Conservation (phyloP, 176 grass and related monocot genomes). For the Themeda triandra region DNA sequence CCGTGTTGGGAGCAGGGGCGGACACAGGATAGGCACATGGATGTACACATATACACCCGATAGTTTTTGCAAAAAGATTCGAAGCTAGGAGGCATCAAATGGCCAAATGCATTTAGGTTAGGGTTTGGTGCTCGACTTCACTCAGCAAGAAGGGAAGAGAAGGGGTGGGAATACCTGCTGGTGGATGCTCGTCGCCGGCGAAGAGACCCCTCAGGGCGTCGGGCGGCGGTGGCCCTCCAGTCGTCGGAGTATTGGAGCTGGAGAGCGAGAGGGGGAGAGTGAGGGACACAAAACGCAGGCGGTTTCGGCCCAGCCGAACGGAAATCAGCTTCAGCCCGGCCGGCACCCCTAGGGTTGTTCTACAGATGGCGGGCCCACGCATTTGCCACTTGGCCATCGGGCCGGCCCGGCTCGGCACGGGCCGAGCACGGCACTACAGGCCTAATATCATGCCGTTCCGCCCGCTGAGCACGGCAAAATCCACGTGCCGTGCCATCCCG, state of each 20-base stretch:
- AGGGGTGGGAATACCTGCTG: not conserved
- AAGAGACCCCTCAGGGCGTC: not conserved
- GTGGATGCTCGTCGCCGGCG: not conserved
- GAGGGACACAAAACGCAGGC: not conserved
- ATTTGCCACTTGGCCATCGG: too few relatives aligned
- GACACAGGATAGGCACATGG: not conserved
- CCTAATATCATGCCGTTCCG: too few relatives aligned
- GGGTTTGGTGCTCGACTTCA: not conserved
- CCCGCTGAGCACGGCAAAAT: too few relatives aligned
- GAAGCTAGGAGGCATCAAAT: not conserved
- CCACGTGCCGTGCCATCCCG: too few relatives aligned
- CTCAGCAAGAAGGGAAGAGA: not conserved
- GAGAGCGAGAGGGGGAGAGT: not conserved
- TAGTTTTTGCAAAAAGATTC: not conserved
- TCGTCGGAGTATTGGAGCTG: not conserved
- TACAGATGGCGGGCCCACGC: too few relatives aligned
- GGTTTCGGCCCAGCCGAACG: too few relatives aligned
- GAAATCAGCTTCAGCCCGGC: too few relatives aligned
- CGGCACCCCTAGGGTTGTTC: too few relatives aligned
- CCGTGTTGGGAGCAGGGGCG: not conserved
- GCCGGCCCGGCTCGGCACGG: too few relatives aligned
- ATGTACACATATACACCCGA: not conserved
- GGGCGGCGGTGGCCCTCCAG: not conserved
- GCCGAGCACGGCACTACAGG: too few relatives aligned
- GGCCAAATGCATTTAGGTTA: not conserved